Conservation (phyloP, 768 basidiomycete species). For the Leccinum ochraceum region DNA sequence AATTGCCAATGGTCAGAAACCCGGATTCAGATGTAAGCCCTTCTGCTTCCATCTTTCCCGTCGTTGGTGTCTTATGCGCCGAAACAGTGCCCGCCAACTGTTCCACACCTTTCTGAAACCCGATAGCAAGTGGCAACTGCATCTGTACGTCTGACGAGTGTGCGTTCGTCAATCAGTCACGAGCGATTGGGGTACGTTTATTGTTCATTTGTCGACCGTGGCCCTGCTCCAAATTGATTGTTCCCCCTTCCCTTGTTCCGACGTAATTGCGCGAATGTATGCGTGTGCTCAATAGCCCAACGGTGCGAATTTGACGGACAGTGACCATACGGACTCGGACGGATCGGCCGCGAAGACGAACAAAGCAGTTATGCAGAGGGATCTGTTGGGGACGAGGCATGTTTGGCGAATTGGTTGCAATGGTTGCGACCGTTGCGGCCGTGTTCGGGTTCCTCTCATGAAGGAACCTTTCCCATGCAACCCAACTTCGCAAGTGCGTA, state of each 20-base stretch:
- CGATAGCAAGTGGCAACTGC: constrained; percentile 57
- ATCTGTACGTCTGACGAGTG: constrained; percentile 59
- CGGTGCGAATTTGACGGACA: constrained; percentile 64
- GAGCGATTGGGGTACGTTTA: constrained; percentile 60
- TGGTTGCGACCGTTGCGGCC: not conserved
- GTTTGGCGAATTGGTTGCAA: not conserved
- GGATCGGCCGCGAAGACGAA: constrained; percentile 49
- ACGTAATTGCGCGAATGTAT: no score
- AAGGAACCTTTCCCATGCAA: not conserved
- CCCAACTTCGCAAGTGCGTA: not conserved
- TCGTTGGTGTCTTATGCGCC: not conserved
- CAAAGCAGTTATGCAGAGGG: constrained; percentile 7
- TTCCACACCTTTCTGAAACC: constrained; percentile 82
- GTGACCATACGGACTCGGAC: constrained; percentile 19
- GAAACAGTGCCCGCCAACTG: constrained; percentile 64
- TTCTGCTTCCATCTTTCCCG: constrained; percentile 3
- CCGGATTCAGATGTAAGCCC: constrained; percentile 56
- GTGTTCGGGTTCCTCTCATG: not conserved
- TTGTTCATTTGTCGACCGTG: not conserved
- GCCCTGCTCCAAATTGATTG: not conserved
- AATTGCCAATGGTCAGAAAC: constrained; percentile 35
- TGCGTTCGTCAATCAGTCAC: constrained; percentile 60
- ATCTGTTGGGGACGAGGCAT: not conserved
- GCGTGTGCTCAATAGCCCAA: constrained; percentile 48
- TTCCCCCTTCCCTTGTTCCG: not conserved